Percentiles rank a stretch among this genome's conserved stretches.
Conservation (phyloP, 371 early-diverging fungal species). For the Chytridium lagenaria region DNA sequence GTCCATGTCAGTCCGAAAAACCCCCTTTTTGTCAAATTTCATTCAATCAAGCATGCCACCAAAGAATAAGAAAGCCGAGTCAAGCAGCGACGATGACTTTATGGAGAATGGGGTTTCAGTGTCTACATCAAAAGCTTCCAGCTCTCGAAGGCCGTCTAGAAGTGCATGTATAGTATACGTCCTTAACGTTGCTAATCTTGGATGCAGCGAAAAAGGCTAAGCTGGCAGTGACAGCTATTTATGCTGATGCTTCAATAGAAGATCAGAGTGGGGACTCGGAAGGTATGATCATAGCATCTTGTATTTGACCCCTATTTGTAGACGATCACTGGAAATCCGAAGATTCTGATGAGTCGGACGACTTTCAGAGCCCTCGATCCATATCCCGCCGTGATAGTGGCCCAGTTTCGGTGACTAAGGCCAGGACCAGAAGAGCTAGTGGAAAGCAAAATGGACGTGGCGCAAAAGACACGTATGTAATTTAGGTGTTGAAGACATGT, state of each 20-base stretch:
- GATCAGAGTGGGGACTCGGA: too few relatives aligned
- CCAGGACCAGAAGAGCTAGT: neutral
- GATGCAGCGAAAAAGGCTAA: neutral
- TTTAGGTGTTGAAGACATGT: too few relatives aligned
- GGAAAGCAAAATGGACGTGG: too few relatives aligned
- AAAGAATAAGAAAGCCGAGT: neutral
- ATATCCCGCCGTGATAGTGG: neutral
- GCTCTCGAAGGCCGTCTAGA: neutral
- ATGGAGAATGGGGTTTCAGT: neutral
- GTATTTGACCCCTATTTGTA: too few relatives aligned
- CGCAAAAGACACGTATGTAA: too few relatives aligned
- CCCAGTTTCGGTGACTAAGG: neutral
- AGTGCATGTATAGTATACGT: slow-evolving; percentile 1
- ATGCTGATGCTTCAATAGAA: too few relatives aligned
- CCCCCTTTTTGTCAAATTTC: neutral
- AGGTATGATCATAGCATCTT: too few relatives aligned
- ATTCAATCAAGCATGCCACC: neutral
- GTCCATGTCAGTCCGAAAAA: neutral
- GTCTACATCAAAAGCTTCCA: too few relatives aligned
- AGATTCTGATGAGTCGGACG: too few relatives aligned
- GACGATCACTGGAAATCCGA: too few relatives aligned
- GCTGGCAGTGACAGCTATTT: neutral
- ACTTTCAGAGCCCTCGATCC: neutral
- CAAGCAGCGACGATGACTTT: slow-evolving; percentile 1
- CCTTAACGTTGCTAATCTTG: neutral